A percentile compares a stretch with the other conserved stretches of the same genome.
Conservation (phyloP, 306 rosid species). For the Cyamopsis tetragonoloba region DNA sequence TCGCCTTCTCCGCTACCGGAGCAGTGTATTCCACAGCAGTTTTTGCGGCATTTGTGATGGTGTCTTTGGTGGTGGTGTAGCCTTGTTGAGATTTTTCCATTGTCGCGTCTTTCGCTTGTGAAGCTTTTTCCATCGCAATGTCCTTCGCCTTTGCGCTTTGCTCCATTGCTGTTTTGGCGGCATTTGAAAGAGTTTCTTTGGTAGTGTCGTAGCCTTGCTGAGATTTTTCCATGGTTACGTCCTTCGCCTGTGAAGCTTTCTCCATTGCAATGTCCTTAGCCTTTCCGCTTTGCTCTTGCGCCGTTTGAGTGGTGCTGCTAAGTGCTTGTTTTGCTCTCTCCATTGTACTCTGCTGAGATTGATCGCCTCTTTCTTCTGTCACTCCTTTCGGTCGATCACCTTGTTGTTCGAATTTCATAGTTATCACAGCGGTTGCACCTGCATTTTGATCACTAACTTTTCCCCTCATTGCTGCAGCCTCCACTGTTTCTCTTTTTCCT, state of each 20-base stretch:
- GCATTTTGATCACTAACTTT: constrained; percentile 3
- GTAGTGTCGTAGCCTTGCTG: constrained; percentile 35
- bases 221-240: constrained; percentile 23
- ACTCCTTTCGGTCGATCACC: not conserved
- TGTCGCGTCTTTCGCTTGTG: constrained; percentile 5
- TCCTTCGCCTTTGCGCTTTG: constrained; percentile 42
- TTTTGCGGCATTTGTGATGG: constrained; percentile 28
- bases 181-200: constrained; percentile 32
- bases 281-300: constrained; percentile 38
- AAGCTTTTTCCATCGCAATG: constrained; percentile 17
- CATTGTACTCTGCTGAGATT: constrained; percentile 34
- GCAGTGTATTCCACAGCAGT: constrained; percentile 36
- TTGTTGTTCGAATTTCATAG: constrained; percentile 15
- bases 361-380: constrained; percentile 33
- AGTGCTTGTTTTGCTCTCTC: constrained; percentile 46
- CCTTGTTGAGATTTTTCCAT: constrained; percentile 39
- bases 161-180: constrained; percentile 35
- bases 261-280: constrained; percentile 28
- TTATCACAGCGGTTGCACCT: constrained; percentile 4
- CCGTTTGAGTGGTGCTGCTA: constrained; percentile 16
- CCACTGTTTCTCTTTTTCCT: not conserved
- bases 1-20: constrained; percentile 43
- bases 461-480: not conserved
- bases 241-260: constrained; percentile 8
- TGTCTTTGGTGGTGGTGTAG: constrained; percentile 30